Percentiles rank a stretch among this genome's conserved stretches.
Evolutionary conservation across 495 filamentous ascomycete species (phyloP).

Genomic region (Xylaria acuta): DNA sequence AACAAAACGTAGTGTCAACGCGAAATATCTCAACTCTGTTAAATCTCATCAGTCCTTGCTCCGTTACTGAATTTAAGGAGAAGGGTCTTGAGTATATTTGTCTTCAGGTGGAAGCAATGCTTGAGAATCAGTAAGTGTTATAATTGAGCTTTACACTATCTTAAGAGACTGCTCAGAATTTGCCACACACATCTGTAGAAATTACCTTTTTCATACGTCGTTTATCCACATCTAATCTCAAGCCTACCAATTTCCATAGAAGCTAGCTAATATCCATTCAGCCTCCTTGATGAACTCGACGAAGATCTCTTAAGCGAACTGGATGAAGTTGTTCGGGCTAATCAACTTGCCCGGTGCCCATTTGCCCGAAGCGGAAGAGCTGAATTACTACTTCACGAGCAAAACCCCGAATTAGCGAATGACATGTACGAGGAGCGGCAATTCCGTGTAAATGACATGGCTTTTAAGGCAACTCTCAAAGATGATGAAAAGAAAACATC

Average conservation of each 20-base stretch:
- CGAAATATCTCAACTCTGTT: conserved; percentile 87
- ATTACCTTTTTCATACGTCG: background rate
- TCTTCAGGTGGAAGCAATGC: conserved; percentile 84
- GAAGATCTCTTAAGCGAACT: conserved; percentile 79
- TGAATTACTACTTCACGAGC: conserved; percentile 71
- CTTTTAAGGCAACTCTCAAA: conserved; percentile 62
- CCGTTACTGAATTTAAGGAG: conserved; percentile 84
- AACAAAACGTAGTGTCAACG: conserved; percentile 63
- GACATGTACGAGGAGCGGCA: conserved; percentile 61
- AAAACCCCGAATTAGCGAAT: conserved; percentile 65
- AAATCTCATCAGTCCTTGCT: conserved; percentile 81
- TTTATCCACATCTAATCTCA: background rate
- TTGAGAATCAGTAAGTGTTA: conserved; percentile 71
- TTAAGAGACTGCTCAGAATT: background rate
- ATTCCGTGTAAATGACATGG: conserved; percentile 56
- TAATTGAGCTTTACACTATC: background rate
- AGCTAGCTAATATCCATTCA: conserved; percentile 42
- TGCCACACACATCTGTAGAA: background rate
- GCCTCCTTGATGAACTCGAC: conserved; percentile 82
- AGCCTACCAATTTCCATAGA: conserved; percentile 20
- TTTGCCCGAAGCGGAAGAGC: conserved; percentile 76
- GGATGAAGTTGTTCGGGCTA: conserved; percentile 77
- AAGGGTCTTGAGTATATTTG: conserved; percentile 90
- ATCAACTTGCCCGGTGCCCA: conserved; percentile 77
- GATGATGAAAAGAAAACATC: conserved; percentile 65